These are phyloP conservation scores for Agrocybe praecox DNA, from an alignment of 768 basidiomycete genomes.

Conservation along the genomic window DNA sequence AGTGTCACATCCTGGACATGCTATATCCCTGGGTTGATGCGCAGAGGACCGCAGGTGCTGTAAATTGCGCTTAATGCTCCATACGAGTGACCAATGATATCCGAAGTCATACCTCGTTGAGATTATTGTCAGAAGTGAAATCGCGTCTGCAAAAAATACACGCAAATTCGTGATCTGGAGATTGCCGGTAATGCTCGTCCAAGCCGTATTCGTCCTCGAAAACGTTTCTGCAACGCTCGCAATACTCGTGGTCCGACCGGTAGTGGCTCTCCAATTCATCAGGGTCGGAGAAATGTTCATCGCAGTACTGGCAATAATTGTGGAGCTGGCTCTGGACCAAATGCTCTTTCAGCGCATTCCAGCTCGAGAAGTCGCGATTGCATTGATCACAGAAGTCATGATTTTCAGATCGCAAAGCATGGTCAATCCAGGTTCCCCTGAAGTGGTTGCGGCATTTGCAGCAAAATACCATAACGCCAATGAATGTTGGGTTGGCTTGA, in stretches of 20 bases:
- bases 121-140: conserved; percentile 34
- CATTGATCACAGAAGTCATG: conserved; percentile 50
- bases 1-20: conserved; percentile 45
- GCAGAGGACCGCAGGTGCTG: conserved; percentile 55
- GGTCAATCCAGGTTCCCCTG: conserved; percentile 32
- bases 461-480: neutral
- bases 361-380: conserved; percentile 43
- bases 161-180: conserved; percentile 31
- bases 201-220: conserved; percentile 43
- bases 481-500: neutral
- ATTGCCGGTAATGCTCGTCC: conserved; percentile 52
- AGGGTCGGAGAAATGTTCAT: conserved; percentile 38
- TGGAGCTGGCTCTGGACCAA: conserved; percentile 52
- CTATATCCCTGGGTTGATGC: conserved; percentile 42
- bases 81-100: conserved; percentile 17
- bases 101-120: conserved; percentile 19
- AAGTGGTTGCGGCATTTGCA: conserved; percentile 17
- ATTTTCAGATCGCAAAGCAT: too few relatives aligned
- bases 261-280: conserved; percentile 43
- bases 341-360: conserved; percentile 46
- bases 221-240: conserved; percentile 40
- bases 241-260: conserved; percentile 41
- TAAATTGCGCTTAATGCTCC: neutral
- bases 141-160: conserved; percentile 44
- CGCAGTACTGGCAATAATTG: conserved; percentile 54